Base-by-base conservation (phyloP, 1,139 yeast species). In the Yamadazyma kanchanaburiensis region DNA sequence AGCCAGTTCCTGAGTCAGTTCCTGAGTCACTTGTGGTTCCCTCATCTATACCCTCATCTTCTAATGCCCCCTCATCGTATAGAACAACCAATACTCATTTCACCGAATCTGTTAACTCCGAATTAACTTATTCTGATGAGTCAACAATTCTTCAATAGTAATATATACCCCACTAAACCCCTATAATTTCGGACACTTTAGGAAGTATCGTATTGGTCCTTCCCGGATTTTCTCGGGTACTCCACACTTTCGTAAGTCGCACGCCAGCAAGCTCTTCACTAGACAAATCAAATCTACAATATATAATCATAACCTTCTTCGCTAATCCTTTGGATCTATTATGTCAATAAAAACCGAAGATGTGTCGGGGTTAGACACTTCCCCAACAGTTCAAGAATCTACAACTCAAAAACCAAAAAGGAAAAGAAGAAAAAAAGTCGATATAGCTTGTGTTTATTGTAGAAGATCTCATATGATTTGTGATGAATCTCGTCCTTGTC, bases 401-500 rank as follows among this genome's bases (percentile, higher is more conserved):
- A n/a, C n/a, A n/a, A n/a, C n/a, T n/a, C n/a, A 18, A 7, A 18
- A 18, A 10, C 20, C 20, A 13, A 19, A 36, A 22, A 53, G 52
- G 38, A 61, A 58, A 38, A 51, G 72, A 32, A 73, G 74, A 54
- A 76, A 75, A 56, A 79, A 74, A 49, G 80, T 75, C 18, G 75
- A 64, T 18, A 64, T 72, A 35, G 96, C 97, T 0, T 89, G 97
- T 60, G 85, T 89, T 3, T 89, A 86, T 51, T 89, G 97, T 51
- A 73, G 96, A 28, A 65, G 97, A 27, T 86, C 96, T 1, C 97
- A 89, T 54, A 87, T 89, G 94, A 85, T 88, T 19, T 89, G 97
- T 58, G 96, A 88, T 52, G 82, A 78, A 24, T 64, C 77, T 10
- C 65, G 96, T 35, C 97, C 97, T 2, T 89, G 97, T 53, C 75